Percentiles rank a stretch among this genome's conserved stretches.
Conservation (phyloP, 768 basidiomycete species). For the Tylopilus balloui region DNA sequence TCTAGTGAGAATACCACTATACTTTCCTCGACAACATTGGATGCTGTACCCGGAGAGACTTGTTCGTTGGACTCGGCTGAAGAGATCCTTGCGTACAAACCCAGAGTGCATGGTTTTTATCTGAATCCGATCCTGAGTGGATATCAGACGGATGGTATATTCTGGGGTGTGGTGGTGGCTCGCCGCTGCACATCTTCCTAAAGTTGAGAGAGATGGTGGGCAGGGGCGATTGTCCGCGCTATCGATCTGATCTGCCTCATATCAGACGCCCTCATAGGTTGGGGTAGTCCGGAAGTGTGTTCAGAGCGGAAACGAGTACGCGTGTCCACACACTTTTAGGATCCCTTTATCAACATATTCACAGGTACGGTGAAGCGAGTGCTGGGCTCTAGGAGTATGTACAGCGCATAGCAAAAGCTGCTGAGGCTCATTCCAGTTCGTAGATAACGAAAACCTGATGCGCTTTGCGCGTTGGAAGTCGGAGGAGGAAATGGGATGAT, state of each 20-base stretch:
- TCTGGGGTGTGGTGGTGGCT: slow-evolving; percentile 60
- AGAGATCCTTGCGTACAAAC: slow-evolving; percentile 35
- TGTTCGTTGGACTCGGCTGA: slow-evolving; percentile 14
- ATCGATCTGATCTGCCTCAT: slow-evolving; percentile 41
- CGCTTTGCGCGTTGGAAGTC: slow-evolving; percentile 37
- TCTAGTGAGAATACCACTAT: slow-evolving; percentile 4
- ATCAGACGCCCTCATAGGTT: slow-evolving; percentile 39
- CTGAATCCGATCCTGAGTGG: slow-evolving; percentile 50
- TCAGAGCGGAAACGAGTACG: slow-evolving; percentile 36
- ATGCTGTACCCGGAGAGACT: slow-evolving; percentile 9
- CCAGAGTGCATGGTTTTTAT: slow-evolving; percentile 42
- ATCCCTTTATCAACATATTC: background rate
- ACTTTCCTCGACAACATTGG: background rate
- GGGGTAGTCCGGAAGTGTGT: slow-evolving; percentile 39
- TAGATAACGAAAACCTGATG: slow-evolving; percentile 33
- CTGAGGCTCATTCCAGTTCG: background rate
- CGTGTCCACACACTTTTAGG: background rate
- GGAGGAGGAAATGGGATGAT: slow-evolving; percentile 45
- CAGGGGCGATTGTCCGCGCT: slow-evolving; percentile 43
- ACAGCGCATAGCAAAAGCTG: background rate
- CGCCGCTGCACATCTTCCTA: slow-evolving; percentile 49
- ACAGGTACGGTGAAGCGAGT: slow-evolving; percentile 34
- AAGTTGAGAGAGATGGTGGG: slow-evolving; percentile 47
- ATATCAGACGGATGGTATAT: slow-evolving; percentile 61
- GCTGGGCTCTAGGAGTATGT: slow-evolving; percentile 27